These are phyloP conservation scores for Leonotis leonurus DNA, from an alignment of 257 asterid species.

Conservation along the genomic window DNA sequence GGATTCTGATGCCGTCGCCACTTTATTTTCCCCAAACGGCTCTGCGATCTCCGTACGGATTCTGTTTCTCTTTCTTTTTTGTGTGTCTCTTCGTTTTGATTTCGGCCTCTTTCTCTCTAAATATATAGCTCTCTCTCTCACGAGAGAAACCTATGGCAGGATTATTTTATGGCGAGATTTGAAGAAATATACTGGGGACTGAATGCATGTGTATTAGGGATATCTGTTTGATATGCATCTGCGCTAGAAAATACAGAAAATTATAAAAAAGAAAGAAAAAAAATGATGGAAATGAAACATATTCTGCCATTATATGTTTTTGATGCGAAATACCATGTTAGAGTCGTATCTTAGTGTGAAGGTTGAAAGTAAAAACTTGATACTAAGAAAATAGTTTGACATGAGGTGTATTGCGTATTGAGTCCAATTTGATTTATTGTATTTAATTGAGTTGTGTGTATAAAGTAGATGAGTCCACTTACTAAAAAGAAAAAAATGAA, in stretches of 20 bases:
- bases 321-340: background rate
- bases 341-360: background rate
- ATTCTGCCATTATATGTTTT: background rate
- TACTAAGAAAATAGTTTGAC: too few relatives aligned
- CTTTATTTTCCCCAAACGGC: slow-evolving; percentile 33
- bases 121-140: background rate
- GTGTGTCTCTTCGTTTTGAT: background rate
- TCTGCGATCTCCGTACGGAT: slow-evolving; percentile 44
- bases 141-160: background rate
- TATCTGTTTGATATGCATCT: background rate
- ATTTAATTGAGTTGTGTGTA: too few relatives aligned
- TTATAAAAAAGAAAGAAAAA: background rate
- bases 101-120: background rate
- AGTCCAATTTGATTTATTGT: too few relatives aligned
- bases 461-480: too few relatives aligned
- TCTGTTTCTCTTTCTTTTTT: background rate
- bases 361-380: background rate
- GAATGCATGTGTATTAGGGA: background rate
- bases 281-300: background rate
- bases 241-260: too few relatives aligned
- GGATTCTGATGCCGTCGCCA: slow-evolving; percentile 16
- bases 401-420: too few relatives aligned
- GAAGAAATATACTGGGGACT: too few relatives aligned
- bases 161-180: background rate
- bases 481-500: too few relatives aligned